A percentile compares a stretch with the other conserved stretches of the same genome.
Evolutionary conservation across 1,139 yeast species (phyloP).

Genomic region (Wickerhamomyces sp.): DNA sequence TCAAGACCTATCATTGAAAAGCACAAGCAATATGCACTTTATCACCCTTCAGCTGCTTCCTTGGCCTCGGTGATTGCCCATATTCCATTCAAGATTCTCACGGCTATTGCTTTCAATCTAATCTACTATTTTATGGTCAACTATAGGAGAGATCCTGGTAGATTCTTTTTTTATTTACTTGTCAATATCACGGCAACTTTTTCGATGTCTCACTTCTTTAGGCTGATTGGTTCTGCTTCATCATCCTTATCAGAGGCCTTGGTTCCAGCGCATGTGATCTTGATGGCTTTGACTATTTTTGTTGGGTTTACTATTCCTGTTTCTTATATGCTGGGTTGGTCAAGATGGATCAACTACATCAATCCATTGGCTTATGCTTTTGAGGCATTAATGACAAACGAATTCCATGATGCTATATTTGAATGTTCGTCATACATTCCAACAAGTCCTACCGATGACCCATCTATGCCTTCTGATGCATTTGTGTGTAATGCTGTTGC

Average conservation of each 20-base stretch:
- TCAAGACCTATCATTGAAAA: constrained; percentile 77
- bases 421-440: constrained; percentile 48
- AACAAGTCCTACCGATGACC: constrained; percentile 12
- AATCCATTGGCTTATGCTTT: constrained; percentile 68
- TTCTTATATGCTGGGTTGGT: constrained; percentile 69
- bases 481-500: constrained; percentile 63
- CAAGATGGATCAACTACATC: constrained; percentile 71
- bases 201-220: constrained; percentile 66
- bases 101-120: constrained; percentile 55
- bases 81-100: constrained; percentile 54
- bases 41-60: constrained; percentile 77
- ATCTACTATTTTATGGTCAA: constrained; percentile 36
- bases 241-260: constrained; percentile 60
- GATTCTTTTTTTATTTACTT: constrained; percentile 62
- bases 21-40: constrained; percentile 68
- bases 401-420: constrained; percentile 37
- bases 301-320: constrained; percentile 77
- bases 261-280: constrained; percentile 63
- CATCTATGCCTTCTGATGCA: constrained; percentile 41
- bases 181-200: constrained; percentile 50
- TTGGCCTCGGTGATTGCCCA: constrained; percentile 65
- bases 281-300: constrained; percentile 59
- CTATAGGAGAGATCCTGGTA: constrained; percentile 46
- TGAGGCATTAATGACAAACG: constrained; percentile 60
- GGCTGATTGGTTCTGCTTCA: constrained; percentile 64